Percentiles rank a stretch among this genome's conserved stretches.
phyloP scores from a whole-genome alignment of 805 yeast species.

The Myxozyma mucilagina region DNA sequence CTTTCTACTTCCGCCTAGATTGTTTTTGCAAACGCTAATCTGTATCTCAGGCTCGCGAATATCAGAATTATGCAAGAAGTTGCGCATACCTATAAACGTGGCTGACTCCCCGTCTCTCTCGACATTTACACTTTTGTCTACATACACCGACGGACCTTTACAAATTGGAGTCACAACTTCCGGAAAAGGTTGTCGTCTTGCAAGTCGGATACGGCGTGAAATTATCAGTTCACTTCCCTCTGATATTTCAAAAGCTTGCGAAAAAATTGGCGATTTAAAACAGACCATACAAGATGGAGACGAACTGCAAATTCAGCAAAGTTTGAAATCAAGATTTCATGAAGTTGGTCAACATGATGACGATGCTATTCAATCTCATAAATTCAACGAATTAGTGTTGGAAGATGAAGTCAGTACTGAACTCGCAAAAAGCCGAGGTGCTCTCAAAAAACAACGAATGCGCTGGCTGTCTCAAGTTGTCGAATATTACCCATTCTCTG shows the following conservation, averaged over 20 bases:
- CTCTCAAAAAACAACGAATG: slow-evolving; percentile 50
- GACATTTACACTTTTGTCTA: slow-evolving; percentile 73
- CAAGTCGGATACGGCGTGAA: slow-evolving; percentile 76
- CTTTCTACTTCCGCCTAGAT: no score
- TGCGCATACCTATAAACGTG: slow-evolving; percentile 81
- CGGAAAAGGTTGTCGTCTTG: slow-evolving; percentile 87
- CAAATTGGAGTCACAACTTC: slow-evolving; percentile 82
- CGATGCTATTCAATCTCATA: slow-evolving; percentile 62
- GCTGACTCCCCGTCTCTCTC: slow-evolving; percentile 71
- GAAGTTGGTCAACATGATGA: slow-evolving; percentile 62
- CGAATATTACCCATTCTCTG: slow-evolving; percentile 79
- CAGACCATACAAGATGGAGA: slow-evolving; percentile 56
- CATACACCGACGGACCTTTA: slow-evolving; percentile 68
- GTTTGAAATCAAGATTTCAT: slow-evolving; percentile 9
- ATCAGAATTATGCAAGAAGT: slow-evolving; percentile 52
- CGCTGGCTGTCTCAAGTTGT: slow-evolving; percentile 89
- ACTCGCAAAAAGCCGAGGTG: slow-evolving; percentile 36
- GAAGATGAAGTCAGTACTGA: slow-evolving; percentile 50
- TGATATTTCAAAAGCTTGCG: slow-evolving; percentile 68
- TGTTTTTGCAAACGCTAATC: background rate
- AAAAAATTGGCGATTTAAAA: slow-evolving; percentile 68
- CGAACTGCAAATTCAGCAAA: slow-evolving; percentile 37
- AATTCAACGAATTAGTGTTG: slow-evolving; percentile 60
- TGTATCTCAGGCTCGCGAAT: slow-evolving; percentile 44
- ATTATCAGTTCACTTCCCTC: slow-evolving; percentile 61